A percentile compares a stretch with the other conserved stretches of the same genome.
Conservation (phyloP, 2,329 filamentous ascomycete species). For the Aspergillus ruber region DNA sequence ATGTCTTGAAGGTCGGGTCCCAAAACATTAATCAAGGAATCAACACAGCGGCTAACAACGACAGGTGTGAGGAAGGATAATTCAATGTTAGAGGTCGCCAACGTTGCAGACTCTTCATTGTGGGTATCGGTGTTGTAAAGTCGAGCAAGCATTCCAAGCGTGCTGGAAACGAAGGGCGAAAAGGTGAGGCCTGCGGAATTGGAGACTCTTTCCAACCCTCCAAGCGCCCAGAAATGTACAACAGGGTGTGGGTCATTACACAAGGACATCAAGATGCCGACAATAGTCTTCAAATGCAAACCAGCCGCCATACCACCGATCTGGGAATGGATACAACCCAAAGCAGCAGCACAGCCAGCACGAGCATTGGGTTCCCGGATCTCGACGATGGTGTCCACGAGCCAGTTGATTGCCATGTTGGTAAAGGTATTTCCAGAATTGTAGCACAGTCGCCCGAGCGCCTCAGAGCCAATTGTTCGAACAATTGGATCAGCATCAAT, state of each 20-base stretch:
- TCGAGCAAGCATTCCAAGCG: constrained; percentile 88
- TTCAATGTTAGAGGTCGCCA: constrained; percentile 84
- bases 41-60: constrained; percentile 78
- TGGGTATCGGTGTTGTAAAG: constrained; percentile 89
- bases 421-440: constrained; percentile 83
- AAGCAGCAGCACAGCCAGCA: constrained; percentile 86
- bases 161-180: constrained; percentile 80
- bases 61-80: constrained; percentile 75
- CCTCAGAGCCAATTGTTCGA: constrained; percentile 76
- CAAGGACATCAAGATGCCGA: constrained; percentile 96
- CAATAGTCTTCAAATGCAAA: constrained; percentile 91
- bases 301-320: constrained; percentile 97
- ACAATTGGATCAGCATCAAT: constrained; percentile 79
- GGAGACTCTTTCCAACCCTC: constrained; percentile 76
- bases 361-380: constrained; percentile 90
- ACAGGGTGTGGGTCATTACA: constrained; percentile 91
- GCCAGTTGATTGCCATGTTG: constrained; percentile 77
- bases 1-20: constrained; percentile 93
- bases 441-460: constrained; percentile 77
- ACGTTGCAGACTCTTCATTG: constrained; percentile 71
- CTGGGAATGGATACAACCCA: constrained; percentile 89
- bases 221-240: constrained; percentile 94
- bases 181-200: constrained; percentile 92
- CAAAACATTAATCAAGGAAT: constrained; percentile 93
- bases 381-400: constrained; percentile 88